Percentiles rank a stretch among this genome's conserved stretches.
These are phyloP conservation scores for Paraphysoderma sedebokerense DNA, from an alignment of 371 early-diverging fungal genomes.

Conservation along the genomic window DNA sequence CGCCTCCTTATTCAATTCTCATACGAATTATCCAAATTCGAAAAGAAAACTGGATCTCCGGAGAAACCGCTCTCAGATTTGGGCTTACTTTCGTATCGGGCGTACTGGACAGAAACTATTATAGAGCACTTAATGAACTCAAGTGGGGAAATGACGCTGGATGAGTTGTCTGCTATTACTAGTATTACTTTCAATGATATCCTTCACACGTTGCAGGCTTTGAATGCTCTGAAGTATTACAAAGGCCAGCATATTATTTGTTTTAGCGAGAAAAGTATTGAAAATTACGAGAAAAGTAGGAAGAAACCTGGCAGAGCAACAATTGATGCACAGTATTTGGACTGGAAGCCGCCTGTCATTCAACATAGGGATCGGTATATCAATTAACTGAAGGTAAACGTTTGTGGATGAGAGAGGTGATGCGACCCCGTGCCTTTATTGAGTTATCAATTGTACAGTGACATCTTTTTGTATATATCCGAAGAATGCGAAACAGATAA, in stretches of 20 bases:
- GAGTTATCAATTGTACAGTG: no score
- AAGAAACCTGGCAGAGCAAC: constrained; percentile 36
- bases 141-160: constrained; percentile 24
- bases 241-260: constrained; percentile 84
- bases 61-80: constrained; percentile 99
- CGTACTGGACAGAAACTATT: constrained; percentile 88
- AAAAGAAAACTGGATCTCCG: constrained; percentile 90
- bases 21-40: constrained; percentile 91
- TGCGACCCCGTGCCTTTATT: no score
- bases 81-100: constrained; percentile 88
- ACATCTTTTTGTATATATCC: no score
- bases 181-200: constrained; percentile 88
- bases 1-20: constrained; percentile 91
- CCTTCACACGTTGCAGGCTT: constrained; percentile 75
- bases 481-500: no score
- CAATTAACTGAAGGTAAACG: no score
- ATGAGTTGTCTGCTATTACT: constrained; percentile 67
- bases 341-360: constrained; percentile 52
- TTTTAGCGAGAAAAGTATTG: constrained; percentile 72
- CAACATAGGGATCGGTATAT: neutral
- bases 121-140: constrained; percentile 32
- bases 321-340: constrained; percentile 58
- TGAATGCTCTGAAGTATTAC: constrained; percentile 88
- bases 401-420: no score
- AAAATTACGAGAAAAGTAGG: constrained; percentile 45